phyloP scores from a whole-genome alignment of 768 basidiomycete species.

The Boletus patriciae region DNA sequence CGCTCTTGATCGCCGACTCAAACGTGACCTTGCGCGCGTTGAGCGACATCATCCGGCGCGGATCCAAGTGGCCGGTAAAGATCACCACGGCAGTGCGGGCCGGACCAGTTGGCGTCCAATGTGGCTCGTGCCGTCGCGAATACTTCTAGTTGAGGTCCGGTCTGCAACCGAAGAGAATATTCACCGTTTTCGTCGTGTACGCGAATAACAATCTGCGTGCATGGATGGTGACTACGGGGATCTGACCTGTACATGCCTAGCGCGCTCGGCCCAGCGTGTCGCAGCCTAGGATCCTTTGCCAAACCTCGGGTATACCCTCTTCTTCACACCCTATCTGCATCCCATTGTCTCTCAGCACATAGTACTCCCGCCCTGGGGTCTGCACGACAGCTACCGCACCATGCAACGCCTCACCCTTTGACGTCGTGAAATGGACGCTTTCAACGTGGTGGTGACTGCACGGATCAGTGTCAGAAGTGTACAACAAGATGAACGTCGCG shows the following conservation, averaged over 20 bases:
- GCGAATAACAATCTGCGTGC: not conserved
- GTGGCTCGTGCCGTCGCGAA: slow-evolving; percentile 41
- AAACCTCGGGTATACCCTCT: slow-evolving; percentile 61
- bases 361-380: slow-evolving; percentile 67
- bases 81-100: slow-evolving; percentile 79
- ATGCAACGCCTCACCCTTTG: slow-evolving; percentile 49
- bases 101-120: slow-evolving; percentile 71
- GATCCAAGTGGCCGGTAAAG: slow-evolving; percentile 88
- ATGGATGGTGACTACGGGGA: not conserved
- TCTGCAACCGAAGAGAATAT: too few species aligned
- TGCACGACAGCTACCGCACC: slow-evolving; percentile 66
- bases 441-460: slow-evolving; percentile 74
- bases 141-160: too few species aligned
- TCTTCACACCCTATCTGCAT: slow-evolving; percentile 78
- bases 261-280: slow-evolving; percentile 19
- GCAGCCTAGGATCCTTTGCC: slow-evolving; percentile 62
- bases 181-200: not conserved
- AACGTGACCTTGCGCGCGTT: slow-evolving; percentile 50
- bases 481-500: slow-evolving; percentile 20
- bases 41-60: slow-evolving; percentile 73
- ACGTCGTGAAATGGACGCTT: slow-evolving; percentile 62
- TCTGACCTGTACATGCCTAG: not conserved
- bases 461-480: not conserved
- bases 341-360: slow-evolving; percentile 70
- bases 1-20: slow-evolving; percentile 60